Percentiles rank a stretch among this genome's conserved stretches.
Conservation (phyloP, 139 green algal genomes). For the Haematococcus lacustris region DNA sequence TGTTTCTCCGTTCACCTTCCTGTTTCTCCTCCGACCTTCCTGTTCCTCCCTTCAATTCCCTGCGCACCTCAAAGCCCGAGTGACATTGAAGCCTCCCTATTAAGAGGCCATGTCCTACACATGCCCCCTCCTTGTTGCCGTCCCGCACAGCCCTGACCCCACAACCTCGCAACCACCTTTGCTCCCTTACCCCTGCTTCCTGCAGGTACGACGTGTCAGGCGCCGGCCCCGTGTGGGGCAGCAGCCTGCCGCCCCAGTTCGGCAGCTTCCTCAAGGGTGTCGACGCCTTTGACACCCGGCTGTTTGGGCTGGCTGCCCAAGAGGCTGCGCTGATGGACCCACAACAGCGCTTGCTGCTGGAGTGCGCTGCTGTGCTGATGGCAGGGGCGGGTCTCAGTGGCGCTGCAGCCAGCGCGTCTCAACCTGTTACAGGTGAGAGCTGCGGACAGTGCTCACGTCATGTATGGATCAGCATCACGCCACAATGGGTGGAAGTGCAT, state of each 20-base stretch:
- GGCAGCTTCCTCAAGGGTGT: slow-evolving; percentile 48
- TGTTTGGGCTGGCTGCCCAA: slow-evolving; percentile 53
- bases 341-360: slow-evolving; percentile 68
- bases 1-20: neutral
- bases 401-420: neutral
- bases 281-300: slow-evolving; percentile 55
- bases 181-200: neutral
- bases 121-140: neutral
- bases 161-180: neutral
- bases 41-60: neutral
- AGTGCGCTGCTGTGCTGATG: slow-evolving; percentile 32
- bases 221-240: neutral
- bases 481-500: neutral
- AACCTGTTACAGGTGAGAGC: neutral
- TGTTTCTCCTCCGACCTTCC: neutral
- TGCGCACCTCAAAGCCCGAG: too few relatives aligned
- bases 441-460: neutral
- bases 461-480: neutral
- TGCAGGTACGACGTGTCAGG: slow-evolving; percentile 1
- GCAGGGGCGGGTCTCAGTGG: slow-evolving; percentile 1
- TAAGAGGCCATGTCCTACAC: neutral
- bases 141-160: neutral
- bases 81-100: neutral
- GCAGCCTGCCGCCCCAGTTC: slow-evolving; percentile 28
- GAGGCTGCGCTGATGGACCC: slow-evolving; percentile 76